A percentile compares a stretch with the other conserved stretches of the same genome.
Evolutionary conservation across 495 filamentous ascomycete genomes (phyloP).

Genomic region (Penicillium ucsense): DNA sequence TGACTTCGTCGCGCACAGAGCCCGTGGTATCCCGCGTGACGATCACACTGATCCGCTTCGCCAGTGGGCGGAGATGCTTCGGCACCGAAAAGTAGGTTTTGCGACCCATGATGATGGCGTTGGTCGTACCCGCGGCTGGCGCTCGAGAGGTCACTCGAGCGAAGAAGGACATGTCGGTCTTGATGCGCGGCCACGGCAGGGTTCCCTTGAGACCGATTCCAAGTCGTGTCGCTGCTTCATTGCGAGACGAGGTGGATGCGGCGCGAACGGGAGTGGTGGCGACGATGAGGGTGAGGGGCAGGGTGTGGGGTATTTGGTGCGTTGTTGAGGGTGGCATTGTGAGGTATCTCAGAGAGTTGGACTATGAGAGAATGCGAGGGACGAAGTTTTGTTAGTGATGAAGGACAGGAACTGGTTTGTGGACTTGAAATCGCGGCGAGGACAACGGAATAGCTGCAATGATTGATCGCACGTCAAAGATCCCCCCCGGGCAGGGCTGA

Average conservation of each 20-base stretch:
- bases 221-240: conserved; percentile 44
- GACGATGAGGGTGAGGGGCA: conserved; percentile 33
- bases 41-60: conserved; percentile 67
- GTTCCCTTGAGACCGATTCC: conserved; percentile 76
- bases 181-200: conserved; percentile 83
- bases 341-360: neutral
- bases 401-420: neutral
- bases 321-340: conserved; percentile 18
- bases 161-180: conserved; percentile 89
- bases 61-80: conserved; percentile 62
- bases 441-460: too few relatives aligned
- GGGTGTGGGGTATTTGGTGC: conserved; percentile 8
- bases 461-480: too few relatives aligned
- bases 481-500: too few relatives aligned
- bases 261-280: conserved; percentile 31
- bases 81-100: conserved; percentile 93
- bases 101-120: conserved; percentile 92
- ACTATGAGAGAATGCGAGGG: neutral
- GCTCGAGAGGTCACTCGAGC: conserved; percentile 74
- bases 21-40: conserved; percentile 44
- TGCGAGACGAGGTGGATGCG: conserved; percentile 8
- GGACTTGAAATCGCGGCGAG: too few relatives aligned
- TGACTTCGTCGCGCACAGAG: conserved; percentile 16
- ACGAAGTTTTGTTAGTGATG: neutral
- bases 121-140: conserved; percentile 30